Conservation (phyloP, 768 basidiomycete species). For the Pluteus cervinus region DNA sequence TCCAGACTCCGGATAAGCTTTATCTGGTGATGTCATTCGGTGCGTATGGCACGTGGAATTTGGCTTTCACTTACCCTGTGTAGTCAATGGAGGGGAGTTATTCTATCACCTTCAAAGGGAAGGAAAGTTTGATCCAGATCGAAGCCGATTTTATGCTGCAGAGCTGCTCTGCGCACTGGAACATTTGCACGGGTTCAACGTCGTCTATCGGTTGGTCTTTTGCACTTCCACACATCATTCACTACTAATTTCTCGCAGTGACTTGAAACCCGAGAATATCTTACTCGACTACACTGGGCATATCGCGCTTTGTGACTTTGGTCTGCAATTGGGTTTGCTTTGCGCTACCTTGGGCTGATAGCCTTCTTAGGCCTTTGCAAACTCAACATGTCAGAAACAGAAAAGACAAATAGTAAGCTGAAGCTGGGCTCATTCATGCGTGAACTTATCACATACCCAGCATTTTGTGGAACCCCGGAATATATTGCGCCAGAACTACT, state of each 20-base stretch:
- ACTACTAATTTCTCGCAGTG: constrained; percentile 37
- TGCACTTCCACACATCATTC: not conserved
- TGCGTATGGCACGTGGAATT: constrained; percentile 25
- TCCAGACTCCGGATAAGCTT: constrained; percentile 96
- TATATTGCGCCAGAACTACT: constrained; percentile 98
- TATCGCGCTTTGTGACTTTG: constrained; percentile 97
- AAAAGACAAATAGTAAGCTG: constrained; percentile 89
- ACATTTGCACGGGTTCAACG: constrained; percentile 95
- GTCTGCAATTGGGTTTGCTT: constrained; percentile 22
- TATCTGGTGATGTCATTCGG: constrained; percentile 97
- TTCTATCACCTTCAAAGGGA: constrained; percentile 98
- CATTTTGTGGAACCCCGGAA: constrained; percentile 98
- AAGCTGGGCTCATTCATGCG: constrained; percentile 1
- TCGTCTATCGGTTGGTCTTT: constrained; percentile 80
- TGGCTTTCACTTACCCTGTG: constrained; percentile 3
- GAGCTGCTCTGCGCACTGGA: constrained; percentile 93
- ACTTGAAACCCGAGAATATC: constrained; percentile 98
- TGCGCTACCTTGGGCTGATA: constrained; percentile 1
- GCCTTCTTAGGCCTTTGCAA: constrained; percentile 67
- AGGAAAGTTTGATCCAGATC: constrained; percentile 90
- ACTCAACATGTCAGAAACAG: constrained; percentile 94
- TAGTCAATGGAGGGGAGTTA: constrained; percentile 95
- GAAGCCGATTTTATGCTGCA: constrained; percentile 97
- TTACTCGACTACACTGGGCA: constrained; percentile 96
- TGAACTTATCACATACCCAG: constrained; percentile 26